Evolutionary conservation across 1,284 basidiomycete species (phyloP).

Genomic region (Moniliophthora roreri): DNA sequence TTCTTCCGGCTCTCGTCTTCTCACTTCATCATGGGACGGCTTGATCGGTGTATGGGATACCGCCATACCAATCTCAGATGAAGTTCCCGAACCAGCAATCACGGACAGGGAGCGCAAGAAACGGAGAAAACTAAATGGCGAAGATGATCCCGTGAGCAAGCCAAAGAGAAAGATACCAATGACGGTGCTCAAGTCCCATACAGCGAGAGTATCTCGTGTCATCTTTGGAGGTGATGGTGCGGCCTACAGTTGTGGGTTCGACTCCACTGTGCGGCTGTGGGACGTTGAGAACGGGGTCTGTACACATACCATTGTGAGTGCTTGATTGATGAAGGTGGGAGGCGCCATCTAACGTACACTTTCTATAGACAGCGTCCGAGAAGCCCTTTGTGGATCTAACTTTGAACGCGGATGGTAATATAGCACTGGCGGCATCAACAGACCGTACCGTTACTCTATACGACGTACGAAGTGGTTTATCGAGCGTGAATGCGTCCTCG

Average conservation of each 20-base stretch:
- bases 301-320: constrained; percentile 63
- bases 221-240: constrained; percentile 41
- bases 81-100: constrained; percentile 43
- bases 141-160: constrained; percentile 24
- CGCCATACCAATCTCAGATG: constrained; percentile 58
- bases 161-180: constrained; percentile 61
- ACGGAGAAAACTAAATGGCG: constrained; percentile 41
- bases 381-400: constrained; percentile 69
- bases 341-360: not conserved
- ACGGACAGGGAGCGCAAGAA: constrained; percentile 52
- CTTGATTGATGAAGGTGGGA: not conserved
- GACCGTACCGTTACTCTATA: constrained; percentile 69
- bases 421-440: constrained; percentile 59
- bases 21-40: constrained; percentile 81
- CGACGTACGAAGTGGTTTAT: constrained; percentile 48
- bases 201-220: constrained; percentile 67
- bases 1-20: constrained; percentile 53
- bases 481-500: constrained; percentile 38
- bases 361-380: constrained; percentile 57
- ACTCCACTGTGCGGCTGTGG: constrained; percentile 75
- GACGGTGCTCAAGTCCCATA: constrained; percentile 73
- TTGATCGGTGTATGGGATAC: constrained; percentile 80
- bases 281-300: constrained; percentile 71
- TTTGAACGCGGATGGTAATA: constrained; percentile 38
- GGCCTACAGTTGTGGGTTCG: constrained; percentile 75